Base-by-base conservation (phyloP, 2,329 filamentous ascomycete species). In the Calcarisporium arbuscula region DNA sequence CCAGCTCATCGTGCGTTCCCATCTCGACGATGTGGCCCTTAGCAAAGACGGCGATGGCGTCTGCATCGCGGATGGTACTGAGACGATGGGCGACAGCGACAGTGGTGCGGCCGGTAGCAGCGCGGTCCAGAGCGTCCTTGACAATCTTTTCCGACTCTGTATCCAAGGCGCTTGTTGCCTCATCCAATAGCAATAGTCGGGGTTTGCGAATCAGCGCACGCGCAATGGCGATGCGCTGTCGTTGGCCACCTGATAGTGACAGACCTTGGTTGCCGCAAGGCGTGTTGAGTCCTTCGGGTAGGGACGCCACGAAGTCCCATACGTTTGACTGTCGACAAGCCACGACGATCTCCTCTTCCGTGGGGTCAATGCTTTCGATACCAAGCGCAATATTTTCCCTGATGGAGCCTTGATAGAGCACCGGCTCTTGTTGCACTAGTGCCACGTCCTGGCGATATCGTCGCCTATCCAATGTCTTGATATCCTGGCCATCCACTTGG, bases 181-280 rank as follows among this genome's bases (percentile, higher is more conserved):
- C 83, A 47, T 88, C 83, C 1, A 88, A 63, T 6, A 88, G 71
- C 4, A 88, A 59, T 3, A 88, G 74, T 1, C 65, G 61, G 0
- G 82, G 82, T 32, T 77, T 64, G 29, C 80, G 75, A 34, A 87
- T 68, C 19, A 87, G 77, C 9, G 79, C 79, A 7, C 83, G 68
- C 0, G 82, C 83, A 41, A 88, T 87, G 8, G 82, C 80, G 21
- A 85, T 72, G 16, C 80, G 74, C 53, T 87, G 82, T 7, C 81
- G 66, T 52, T 88, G 82, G 1, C 83, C 83, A 17, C 83, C 83
- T 2, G 79, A 85, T 2, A 88, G 62, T 39, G 81, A 78, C 14
- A 80, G 72, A 1, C 82, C 82, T 31, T 74, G 72, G 45, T 80
- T 73, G 2, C 82, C 82, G 16, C 82, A 80, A 2, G 67, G 60